phyloP scores from a whole-genome alignment of 2,329 filamentous ascomycete genomes.

The Claviceps pazoutovae region DNA sequence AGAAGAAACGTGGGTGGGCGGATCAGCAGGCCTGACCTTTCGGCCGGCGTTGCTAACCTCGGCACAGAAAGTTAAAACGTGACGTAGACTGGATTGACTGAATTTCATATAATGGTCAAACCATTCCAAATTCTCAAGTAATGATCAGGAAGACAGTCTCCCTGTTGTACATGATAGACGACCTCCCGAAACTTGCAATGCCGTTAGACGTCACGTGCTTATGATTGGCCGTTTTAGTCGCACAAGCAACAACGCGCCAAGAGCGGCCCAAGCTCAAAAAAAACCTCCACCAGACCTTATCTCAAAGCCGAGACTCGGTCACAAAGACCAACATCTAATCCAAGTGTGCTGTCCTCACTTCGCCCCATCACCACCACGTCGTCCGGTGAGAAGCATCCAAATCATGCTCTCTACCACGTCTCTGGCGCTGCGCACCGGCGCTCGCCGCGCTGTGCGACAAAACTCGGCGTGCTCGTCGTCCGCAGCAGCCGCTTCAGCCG shows the following conservation, averaged over 20 bases:
- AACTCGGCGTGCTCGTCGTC: not conserved
- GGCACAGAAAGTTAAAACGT: not conserved
- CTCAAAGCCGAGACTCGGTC: not conserved
- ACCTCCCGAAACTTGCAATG: not conserved
- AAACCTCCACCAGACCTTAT: not conserved
- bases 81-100: not conserved
- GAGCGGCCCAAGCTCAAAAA: not conserved
- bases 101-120: not conserved
- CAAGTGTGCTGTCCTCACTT: not conserved
- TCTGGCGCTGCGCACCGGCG: not conserved
- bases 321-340: not conserved
- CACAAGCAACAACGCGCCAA: not conserved
- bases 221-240: not conserved
- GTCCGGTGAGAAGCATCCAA: not conserved
- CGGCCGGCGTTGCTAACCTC: not conserved
- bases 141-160: no score
- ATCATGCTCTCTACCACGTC: slow-evolving; percentile 3
- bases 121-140: no score
- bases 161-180: no score
- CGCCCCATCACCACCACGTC: not conserved
- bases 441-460: not conserved
- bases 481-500: not conserved
- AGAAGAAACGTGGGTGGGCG: not conserved
- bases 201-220: not conserved
- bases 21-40: not conserved